phyloP scores from a whole-genome alignment of 2,329 filamentous ascomycete genomes.

The Dactylonectria estremocensis region DNA sequence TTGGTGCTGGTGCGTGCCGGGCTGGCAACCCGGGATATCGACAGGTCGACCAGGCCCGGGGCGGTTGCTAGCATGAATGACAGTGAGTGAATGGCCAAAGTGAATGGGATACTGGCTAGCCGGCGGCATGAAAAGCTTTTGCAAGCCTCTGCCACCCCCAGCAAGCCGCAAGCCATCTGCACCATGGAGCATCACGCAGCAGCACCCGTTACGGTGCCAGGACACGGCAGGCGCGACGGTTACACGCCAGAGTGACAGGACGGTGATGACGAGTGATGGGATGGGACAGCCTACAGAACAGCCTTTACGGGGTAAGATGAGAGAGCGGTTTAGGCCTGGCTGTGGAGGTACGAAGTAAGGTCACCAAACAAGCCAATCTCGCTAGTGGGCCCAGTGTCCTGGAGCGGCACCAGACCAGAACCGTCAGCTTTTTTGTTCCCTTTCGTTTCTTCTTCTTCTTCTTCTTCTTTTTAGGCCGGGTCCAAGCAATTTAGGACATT shows the following conservation, averaged over 20 bases:
- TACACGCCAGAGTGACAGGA: not conserved
- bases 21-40: conserved; percentile 17
- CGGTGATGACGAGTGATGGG: not conserved
- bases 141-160: not conserved
- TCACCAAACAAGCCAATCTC: conserved; percentile 26
- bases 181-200: not conserved
- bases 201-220: conserved; percentile 4
- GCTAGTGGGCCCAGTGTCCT: conserved; percentile 24
- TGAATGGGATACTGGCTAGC: conserved; percentile 7
- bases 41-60: conserved; percentile 13
- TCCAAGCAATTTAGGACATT: conserved; percentile 14
- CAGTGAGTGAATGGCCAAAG: conserved; percentile 1
- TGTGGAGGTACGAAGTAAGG: not conserved
- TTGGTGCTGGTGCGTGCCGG: conserved; percentile 19
- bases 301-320: not conserved
- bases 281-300: not conserved
- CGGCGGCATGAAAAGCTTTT: not conserved
- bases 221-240: not conserved
- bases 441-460: conserved; percentile 28
- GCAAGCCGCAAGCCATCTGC: not conserved
- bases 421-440: conserved; percentile 21
- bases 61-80: conserved; percentile 21
- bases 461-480: conserved; percentile 24
- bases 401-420: conserved; percentile 12
- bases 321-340: not conserved